Conservation (phyloP, 2,329 filamentous ascomycete genomes). For the Microsporum canis region DNA sequence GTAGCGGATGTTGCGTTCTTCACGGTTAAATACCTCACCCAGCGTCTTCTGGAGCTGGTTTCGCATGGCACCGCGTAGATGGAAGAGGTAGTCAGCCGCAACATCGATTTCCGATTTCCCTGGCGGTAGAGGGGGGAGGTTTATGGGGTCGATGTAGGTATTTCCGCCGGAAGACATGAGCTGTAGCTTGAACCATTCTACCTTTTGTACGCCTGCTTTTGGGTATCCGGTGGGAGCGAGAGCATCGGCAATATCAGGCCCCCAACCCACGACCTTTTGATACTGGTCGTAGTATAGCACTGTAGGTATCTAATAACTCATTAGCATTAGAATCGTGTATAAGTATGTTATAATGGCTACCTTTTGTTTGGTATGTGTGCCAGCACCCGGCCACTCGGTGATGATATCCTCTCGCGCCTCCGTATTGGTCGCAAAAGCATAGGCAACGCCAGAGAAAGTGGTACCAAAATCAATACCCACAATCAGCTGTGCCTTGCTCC, state of each 20-base stretch:
- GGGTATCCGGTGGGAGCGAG: slow-evolving; percentile 94
- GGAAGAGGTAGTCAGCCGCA: slow-evolving; percentile 97
- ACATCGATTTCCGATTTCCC: slow-evolving; percentile 99
- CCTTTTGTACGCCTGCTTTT: slow-evolving; percentile 95
- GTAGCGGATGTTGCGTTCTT: slow-evolving; percentile 95
- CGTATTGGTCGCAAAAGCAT: slow-evolving; percentile 86
- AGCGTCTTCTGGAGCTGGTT: slow-evolving; percentile 91
- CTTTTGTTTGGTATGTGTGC: slow-evolving; percentile 98
- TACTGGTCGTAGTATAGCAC: slow-evolving; percentile 99
- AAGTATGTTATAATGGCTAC: slow-evolving; percentile 35
- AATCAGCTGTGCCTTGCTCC: slow-evolving; percentile 93
- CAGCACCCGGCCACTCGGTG: slow-evolving; percentile 95
- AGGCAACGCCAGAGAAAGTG: slow-evolving; percentile 94
- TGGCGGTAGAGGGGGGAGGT: slow-evolving; percentile 88
- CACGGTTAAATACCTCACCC: slow-evolving; percentile 93
- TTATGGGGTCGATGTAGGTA: slow-evolving; percentile 98
- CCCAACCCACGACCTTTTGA: slow-evolving; percentile 99
- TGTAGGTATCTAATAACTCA: slow-evolving; percentile 69
- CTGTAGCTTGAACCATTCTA: slow-evolving; percentile 99
- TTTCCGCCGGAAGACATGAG: slow-evolving; percentile 89
- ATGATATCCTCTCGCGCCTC: slow-evolving; percentile 98
- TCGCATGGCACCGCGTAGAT: slow-evolving; percentile 92
- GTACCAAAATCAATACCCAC: slow-evolving; percentile 99
- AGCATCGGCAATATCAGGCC: slow-evolving; percentile 93
- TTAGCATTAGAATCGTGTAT: not conserved